Evolutionary conservation across 805 yeast genomes (phyloP).

Genomic region (Candida nonsorbophila): DNA sequence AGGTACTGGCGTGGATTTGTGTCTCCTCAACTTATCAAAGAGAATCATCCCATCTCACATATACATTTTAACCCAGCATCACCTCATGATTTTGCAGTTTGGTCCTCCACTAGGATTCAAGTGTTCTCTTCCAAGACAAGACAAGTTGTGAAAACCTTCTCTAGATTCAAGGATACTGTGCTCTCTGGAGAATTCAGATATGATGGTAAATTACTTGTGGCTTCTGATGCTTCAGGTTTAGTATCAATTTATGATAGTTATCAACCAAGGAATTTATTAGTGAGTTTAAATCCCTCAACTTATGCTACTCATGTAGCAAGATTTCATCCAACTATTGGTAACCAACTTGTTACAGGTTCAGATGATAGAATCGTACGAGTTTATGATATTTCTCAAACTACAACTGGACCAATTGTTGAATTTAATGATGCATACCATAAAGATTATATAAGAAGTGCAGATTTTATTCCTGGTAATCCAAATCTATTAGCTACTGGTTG

Average conservation of each 20-base stretch:
- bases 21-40: constrained; percentile 86
- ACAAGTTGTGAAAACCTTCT: constrained; percentile 80
- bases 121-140: constrained; percentile 91
- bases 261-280: constrained; percentile 71
- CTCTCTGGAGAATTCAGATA: constrained; percentile 86
- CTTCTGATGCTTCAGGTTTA: constrained; percentile 92
- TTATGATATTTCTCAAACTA: constrained; percentile 78
- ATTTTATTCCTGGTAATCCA: constrained; percentile 69
- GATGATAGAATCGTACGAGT: constrained; percentile 85
- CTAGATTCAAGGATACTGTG: constrained; percentile 86
- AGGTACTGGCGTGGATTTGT: constrained; percentile 87
- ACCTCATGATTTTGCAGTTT: constrained; percentile 90
- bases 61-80: constrained; percentile 79
- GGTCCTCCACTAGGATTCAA: constrained; percentile 87
- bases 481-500: constrained; percentile 88
- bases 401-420: constrained; percentile 61
- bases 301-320: constrained; percentile 93
- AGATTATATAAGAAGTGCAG: constrained; percentile 83
- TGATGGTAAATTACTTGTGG: constrained; percentile 88
- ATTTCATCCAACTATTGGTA: constrained; percentile 74
- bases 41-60: constrained; percentile 86
- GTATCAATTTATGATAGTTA: constrained; percentile 87
- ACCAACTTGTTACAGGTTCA: constrained; percentile 78
- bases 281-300: constrained; percentile 74
- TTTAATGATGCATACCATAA: constrained; percentile 62